Base-by-base conservation (phyloP, 2,329 filamentous ascomycete genomes). In the Cercospora sojina region DNA sequence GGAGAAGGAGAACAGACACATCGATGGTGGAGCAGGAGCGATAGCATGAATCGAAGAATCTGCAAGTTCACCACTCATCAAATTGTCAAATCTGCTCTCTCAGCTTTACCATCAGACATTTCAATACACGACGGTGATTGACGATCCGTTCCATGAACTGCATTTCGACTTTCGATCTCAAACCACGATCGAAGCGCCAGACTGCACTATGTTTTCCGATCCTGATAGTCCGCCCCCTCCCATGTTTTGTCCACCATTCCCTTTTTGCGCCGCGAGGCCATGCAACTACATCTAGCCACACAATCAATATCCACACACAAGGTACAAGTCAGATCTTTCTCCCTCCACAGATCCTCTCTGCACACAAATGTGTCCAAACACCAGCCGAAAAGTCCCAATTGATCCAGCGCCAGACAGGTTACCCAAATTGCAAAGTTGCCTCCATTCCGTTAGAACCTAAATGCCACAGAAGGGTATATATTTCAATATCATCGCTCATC, bases 1-100 rank as follows among this genome's bases (percentile, higher is more conserved):
- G 91, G 91, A 81, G 84, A 71, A 82, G 64, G 61, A 41, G 62
- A 51, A 68, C 66, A 23, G 53, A 58, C 12, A 56, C 60, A 12
- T 47, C 35, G 38, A 31, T 56, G 23, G 20, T 32, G 16, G 51
- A 16, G 51, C 25, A 56, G 23, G 51, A 31, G 51, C 25, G n/a
- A 32, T 32, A 56, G 51, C 51, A 56, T 56, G 3, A 32, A 56
- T 56, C 13, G 29, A 32, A n/a, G n/a, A n/a, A 56, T n/a, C 3
- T n/a, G 7, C 35, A 41, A n/a, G 35, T n/a, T 41, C 35, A 41
- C 35, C 35, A n/a, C 35, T 41, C 35, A 35, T 35, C 27, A 7
- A 18, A 29, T 29, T 56, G 3, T 56, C 51, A 18, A 12, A 27
- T 29, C 5, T 9, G 16, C 51, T 56, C 13, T 25, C 25, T 32